phyloP scores from a whole-genome alignment of 495 filamentous ascomycete genomes.

The Aspergillus sparsus region DNA sequence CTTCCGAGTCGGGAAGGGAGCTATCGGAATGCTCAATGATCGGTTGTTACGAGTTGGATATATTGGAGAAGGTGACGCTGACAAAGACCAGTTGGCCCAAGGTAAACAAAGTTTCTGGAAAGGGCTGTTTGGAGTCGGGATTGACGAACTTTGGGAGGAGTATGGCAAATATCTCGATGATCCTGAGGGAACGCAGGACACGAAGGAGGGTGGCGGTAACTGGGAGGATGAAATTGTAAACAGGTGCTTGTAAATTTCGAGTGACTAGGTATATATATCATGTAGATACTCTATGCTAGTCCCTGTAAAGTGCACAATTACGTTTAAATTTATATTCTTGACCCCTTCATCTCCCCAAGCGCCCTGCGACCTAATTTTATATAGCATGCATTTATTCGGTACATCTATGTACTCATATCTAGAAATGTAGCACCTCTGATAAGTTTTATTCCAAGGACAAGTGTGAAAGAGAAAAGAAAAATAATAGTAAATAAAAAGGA shows the following conservation, averaged over 20 bases:
- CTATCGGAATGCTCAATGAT: constrained; percentile 74
- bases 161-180: constrained; percentile 56
- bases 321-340: not conserved
- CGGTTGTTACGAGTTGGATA: constrained; percentile 55
- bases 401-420: constrained; percentile 33
- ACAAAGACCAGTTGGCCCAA: constrained; percentile 48
- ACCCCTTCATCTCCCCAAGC: not conserved
- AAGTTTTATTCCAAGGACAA: constrained; percentile 3
- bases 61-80: constrained; percentile 30
- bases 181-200: not conserved
- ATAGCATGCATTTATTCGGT: constrained; percentile 30
- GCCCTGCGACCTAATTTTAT: constrained; percentile 16
- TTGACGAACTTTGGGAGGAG: constrained; percentile 72
- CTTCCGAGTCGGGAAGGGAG: constrained; percentile 73
- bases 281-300: too few relatives aligned
- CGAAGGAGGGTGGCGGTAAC: constrained; percentile 20
- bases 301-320: too few relatives aligned
- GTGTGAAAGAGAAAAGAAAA: constrained; percentile 5
- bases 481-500: not conserved
- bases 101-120: constrained; percentile 62
- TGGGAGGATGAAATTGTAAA: constrained; percentile 38
- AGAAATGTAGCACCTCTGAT: constrained; percentile 17
- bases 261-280: too few relatives aligned
- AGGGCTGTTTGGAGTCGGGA: constrained; percentile 60
- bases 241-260: not conserved